phyloP scores from a whole-genome alignment of 2,329 filamentous ascomycete species.

The Trichoderma guizhouense region DNA sequence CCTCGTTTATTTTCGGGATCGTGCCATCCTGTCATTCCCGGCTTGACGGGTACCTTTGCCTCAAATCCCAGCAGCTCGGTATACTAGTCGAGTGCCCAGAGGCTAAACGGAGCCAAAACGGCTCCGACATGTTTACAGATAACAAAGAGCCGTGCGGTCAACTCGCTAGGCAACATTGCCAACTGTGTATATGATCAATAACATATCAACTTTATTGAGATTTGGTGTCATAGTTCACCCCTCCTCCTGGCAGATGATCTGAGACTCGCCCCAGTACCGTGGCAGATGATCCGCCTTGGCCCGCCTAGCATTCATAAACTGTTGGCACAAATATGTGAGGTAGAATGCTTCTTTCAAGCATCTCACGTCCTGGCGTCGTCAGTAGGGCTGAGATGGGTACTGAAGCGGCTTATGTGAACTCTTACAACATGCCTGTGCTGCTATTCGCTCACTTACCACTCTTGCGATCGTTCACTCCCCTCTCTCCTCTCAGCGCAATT shows the following conservation, averaged over 20 bases:
- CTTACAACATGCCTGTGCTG: background rate
- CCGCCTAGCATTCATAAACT: background rate
- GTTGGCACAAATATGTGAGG: background rate
- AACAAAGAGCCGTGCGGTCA: too few relatives aligned
- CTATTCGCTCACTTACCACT: background rate
- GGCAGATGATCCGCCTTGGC: background rate
- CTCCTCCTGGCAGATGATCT: background rate
- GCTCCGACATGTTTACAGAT: background rate
- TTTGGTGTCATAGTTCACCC: background rate
- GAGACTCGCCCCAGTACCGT: background rate
- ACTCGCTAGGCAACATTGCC: background rate
- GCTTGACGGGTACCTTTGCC: background rate
- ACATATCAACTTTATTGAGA: background rate
- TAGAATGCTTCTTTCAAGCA: background rate
- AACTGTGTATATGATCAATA: background rate
- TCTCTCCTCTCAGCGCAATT: background rate
- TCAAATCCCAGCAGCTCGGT: background rate
- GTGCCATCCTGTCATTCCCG: background rate
- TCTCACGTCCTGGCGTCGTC: background rate
- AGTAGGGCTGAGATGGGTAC: background rate
- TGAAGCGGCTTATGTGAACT: background rate
- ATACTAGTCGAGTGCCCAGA: background rate
- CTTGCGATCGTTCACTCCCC: background rate
- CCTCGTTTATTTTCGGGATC: background rate
- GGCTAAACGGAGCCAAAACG: background rate